Base-by-base conservation (phyloP, 2,329 filamentous ascomycete genomes). In the Beauveria sp. region DNA sequence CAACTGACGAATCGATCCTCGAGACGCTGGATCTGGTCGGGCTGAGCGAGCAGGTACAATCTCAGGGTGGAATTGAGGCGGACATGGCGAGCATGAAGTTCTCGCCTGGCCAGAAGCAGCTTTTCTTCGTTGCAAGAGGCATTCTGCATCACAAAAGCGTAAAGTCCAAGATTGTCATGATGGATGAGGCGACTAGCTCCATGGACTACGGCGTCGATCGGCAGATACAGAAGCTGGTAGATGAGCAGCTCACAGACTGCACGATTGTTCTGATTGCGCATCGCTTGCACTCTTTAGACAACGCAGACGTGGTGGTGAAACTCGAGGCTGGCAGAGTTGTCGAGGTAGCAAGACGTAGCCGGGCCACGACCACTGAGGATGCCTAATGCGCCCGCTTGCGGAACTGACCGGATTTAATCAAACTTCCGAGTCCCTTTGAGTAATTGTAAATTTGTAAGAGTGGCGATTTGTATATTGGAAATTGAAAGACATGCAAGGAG, bases 1-100 rank as follows among this genome's bases (percentile, higher is more conserved):
- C 56, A 7, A 28, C 4, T 3, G 46, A 59, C 46, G 16, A 59
- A 5, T n/a, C 14, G 2, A 49, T 59, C 16, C 46, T 51, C 16
- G 34, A 20, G 3, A 34, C 20, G 1, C 8, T 59, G 16, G 18
- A 59, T 2, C 14, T 26, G 22, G 46, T 59, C n/a, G 46, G 31
- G 3, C 14, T 59, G 6, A 4, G 46, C 7, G 31, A 51, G 5
- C 22, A 62, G 14, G 76, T 58, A 7, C 26, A 16, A 9, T 24
- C 42, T 4, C 24, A 24, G 2, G 55, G 55, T 16, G 55, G 55
- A 5, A 26, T 58, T 12, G 55, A 49, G 4, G 45, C n/a, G 4
- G 4, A 20, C 1, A 46, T 49, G 43, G 7, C 24, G 2, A n/a
- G 18, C 8, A 34, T 58, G 55, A 40, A 58, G 6, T 24, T 58